These are phyloP conservation scores for Phlegmacium glaucopus DNA, from an alignment of 768 basidiomycete species.

Conservation along the genomic window DNA sequence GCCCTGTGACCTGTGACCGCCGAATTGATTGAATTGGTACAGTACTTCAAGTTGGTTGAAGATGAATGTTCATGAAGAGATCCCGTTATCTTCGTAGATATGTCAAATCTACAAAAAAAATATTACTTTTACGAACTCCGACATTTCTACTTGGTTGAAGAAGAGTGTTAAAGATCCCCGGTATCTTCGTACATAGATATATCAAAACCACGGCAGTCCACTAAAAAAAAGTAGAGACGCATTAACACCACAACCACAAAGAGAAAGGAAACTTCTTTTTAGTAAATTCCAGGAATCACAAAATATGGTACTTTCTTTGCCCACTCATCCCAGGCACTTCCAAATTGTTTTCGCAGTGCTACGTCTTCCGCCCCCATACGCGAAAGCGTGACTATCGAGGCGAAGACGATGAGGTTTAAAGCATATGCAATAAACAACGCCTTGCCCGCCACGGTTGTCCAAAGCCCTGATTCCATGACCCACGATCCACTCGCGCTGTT, in stretches of 20 bases:
- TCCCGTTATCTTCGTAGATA: too few relatives aligned
- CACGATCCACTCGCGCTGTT: constrained; percentile 37
- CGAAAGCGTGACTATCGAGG: not conserved
- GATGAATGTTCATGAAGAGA: too few relatives aligned
- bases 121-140: too few relatives aligned
- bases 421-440: constrained; percentile 18
- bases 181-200: too few relatives aligned
- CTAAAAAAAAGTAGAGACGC: not conserved
- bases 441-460: constrained; percentile 27
- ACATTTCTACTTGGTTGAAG: too few relatives aligned
- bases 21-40: too few relatives aligned
- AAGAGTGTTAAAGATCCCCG: too few relatives aligned
- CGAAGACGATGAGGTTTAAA: constrained; percentile 21
- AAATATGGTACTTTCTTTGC: constrained; percentile 37
- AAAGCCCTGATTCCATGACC: constrained; percentile 37
- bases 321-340: constrained; percentile 39
- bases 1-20: too few relatives aligned
- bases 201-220: not conserved
- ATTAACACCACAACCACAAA: constrained; percentile 9
- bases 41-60: too few relatives aligned
- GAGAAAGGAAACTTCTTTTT: constrained; percentile 13
- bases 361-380: constrained; percentile 40
- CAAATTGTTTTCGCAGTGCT: constrained; percentile 31
- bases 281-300: constrained; percentile 43
- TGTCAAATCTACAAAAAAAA: too few relatives aligned